Evolutionary conservation across 148 eudicot genomes (phyloP), one percentile per base, ranked within the genome.

Genomic region (Cornus florida): DNA sequence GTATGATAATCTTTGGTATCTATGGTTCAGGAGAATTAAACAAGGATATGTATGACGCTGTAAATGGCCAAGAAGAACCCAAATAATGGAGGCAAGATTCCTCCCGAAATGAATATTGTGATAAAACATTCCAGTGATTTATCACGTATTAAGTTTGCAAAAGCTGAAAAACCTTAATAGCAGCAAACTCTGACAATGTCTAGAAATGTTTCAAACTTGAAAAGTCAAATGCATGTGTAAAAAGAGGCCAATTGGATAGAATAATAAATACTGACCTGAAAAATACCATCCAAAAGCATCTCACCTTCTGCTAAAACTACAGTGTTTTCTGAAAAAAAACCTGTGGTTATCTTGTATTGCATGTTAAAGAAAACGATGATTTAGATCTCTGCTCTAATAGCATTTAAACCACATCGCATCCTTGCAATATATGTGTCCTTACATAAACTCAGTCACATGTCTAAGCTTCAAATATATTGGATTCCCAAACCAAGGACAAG

Each of bases 261-360:
- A 67, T 48, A 28, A 69, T 20, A 75, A 64, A 46, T 35, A 76
- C 84, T 70, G 57, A 95, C 99, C 99, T 96, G 90, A 71, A 96
- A 96, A 66, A 88, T 77, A 67, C 97, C 97, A 81, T 88, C 87
- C 82, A 88, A 77, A 39, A 84, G 92, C 92, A 90, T 91, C 86
- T 96, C 97, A 2, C 98, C 99, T 92, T 96, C 98, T 71, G 97
- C 99, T 74, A 96, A 89, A 57, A 96, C 92, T 76, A 91, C 82
- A 19, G 98, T 96, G 84, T 96, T 93, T 82, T 96, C 99, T 1
- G 88, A 68, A 81, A 96, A 92, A 74, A 89, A 93, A 46, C 99
- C 99, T 41, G 94, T 92, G 5, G 98, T 93, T 69, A 96, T 88
- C 83, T 89, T 93, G 99, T 93, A 91, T 28, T 78, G 69, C 46